Conservation (phyloP, 106 monocot species). For the Allium sativum region DNA sequence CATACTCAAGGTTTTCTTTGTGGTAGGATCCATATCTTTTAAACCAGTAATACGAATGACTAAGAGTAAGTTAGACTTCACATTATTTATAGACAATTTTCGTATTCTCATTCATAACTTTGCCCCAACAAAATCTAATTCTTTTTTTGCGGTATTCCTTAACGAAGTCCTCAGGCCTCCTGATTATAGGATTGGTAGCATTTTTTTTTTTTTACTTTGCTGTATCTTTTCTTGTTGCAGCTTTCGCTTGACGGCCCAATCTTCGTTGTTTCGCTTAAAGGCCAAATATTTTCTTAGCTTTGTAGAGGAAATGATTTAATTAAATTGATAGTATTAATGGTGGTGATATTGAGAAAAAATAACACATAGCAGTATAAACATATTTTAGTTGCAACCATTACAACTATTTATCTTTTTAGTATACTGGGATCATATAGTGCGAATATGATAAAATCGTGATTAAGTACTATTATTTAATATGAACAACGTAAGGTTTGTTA, state of each 20-base stretch:
- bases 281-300: no score
- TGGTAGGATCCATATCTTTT: conserved; percentile 61
- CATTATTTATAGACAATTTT: conserved; percentile 4
- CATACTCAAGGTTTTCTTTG: conserved; percentile 42
- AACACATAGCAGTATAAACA: no score
- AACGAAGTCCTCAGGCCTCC: conserved; percentile 76
- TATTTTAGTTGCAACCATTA: no score
- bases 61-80: conserved; percentile 76
- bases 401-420: no score
- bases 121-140: conserved; percentile 60
- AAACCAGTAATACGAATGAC: conserved; percentile 71
- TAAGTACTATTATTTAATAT: no score
- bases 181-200: conserved; percentile 30
- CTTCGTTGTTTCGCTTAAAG: conserved; percentile 68
- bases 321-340: no score
- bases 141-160: conserved; percentile 78
- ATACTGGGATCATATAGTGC: no score
- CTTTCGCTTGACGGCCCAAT: conserved; percentile 74
- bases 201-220: conserved; percentile 26
- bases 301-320: no score
- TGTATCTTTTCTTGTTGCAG: conserved; percentile 22
- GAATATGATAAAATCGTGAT: no score
- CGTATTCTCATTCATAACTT: conserved; percentile 49
- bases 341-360: no score
- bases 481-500: no score